Conservation (phyloP, 768 basidiomycete species). For the Chalciporus pseudorubinellus region DNA sequence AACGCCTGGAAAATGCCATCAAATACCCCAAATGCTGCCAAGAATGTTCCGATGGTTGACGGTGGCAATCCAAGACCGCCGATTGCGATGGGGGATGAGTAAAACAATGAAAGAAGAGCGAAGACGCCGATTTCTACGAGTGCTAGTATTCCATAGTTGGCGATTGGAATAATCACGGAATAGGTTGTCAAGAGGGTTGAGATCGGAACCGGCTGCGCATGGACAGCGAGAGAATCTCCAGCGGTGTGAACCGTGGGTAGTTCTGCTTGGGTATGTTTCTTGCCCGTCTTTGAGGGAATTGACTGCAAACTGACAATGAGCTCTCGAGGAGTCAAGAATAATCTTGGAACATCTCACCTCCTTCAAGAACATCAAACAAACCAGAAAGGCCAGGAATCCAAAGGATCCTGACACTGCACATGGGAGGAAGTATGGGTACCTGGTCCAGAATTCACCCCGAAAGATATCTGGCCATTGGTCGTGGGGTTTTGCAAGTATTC, state of each 20-base stretch:
- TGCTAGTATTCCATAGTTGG: slow-evolving; percentile 41
- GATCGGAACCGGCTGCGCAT: slow-evolving; percentile 28
- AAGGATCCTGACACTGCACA: slow-evolving; percentile 23
- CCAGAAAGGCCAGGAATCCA: slow-evolving; percentile 10
- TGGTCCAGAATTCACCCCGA: slow-evolving; percentile 35
- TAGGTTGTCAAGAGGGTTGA: slow-evolving; percentile 27
- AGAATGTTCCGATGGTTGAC: slow-evolving; percentile 37
- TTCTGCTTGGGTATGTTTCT: slow-evolving; percentile 1
- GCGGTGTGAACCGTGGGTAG: neutral
- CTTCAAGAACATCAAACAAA: slow-evolving; percentile 26
- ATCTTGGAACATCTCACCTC: slow-evolving; percentile 25
- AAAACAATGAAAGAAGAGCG: slow-evolving; percentile 45
- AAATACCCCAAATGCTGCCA: slow-evolving; percentile 37
- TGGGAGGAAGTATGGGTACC: slow-evolving; percentile 39
- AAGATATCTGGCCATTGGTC: slow-evolving; percentile 54
- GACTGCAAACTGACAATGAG: slow-evolving; percentile 17
- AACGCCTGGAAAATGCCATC: slow-evolving; percentile 40
- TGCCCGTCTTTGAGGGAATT: slow-evolving; percentile 17
- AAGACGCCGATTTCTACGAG: slow-evolving; percentile 41
- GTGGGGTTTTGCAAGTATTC: slow-evolving; percentile 51
- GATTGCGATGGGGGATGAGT: slow-evolving; percentile 39
- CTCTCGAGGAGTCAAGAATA: neutral
- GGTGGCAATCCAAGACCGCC: slow-evolving; percentile 45
- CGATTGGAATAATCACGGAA: slow-evolving; percentile 40
- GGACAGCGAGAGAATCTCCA: neutral